phyloP scores from a whole-genome alignment of 2,329 filamentous ascomycete species.

The Aspergillus aculeatus region DNA sequence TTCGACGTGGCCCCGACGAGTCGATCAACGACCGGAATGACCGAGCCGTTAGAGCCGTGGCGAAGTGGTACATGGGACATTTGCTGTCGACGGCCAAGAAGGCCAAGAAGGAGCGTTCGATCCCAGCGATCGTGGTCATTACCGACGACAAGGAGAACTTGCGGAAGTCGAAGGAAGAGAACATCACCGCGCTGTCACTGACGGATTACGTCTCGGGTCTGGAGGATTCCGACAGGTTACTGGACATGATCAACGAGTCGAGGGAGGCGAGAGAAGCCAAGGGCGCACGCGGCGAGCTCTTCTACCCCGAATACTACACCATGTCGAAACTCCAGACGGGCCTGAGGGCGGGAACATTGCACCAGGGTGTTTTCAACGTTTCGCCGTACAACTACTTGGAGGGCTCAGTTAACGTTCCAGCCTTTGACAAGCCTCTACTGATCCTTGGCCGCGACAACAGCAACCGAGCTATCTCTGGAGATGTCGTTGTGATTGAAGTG shows the following conservation, averaged over 20 bases:
- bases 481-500: constrained; percentile 89
- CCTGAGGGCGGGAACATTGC: constrained; percentile 80
- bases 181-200: constrained; percentile 66
- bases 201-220: constrained; percentile 79
- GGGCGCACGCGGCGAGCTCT: constrained; percentile 65
- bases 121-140: constrained; percentile 84
- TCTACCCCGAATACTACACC: constrained; percentile 88
- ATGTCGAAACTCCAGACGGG: constrained; percentile 94
- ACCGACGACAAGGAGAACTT: constrained; percentile 90
- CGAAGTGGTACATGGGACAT: constrained; percentile 87
- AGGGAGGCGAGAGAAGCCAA: constrained; percentile 66
- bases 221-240: constrained; percentile 76
- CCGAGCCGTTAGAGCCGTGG: constrained; percentile 79
- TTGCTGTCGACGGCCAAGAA: constrained; percentile 61
- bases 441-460: constrained; percentile 93
- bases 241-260: constrained; percentile 89
- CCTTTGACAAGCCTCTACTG: constrained; percentile 85
- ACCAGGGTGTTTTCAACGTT: constrained; percentile 94
- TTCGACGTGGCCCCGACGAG: constrained; percentile 72
- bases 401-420: constrained; percentile 82
- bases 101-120: constrained; percentile 52
- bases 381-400: constrained; percentile 98
- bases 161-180: constrained; percentile 72
- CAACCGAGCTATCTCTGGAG: constrained; percentile 88
- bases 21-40: constrained; percentile 97